Evolutionary conservation across 768 basidiomycete species (phyloP).

Genomic region (Suillus luteus): DNA sequence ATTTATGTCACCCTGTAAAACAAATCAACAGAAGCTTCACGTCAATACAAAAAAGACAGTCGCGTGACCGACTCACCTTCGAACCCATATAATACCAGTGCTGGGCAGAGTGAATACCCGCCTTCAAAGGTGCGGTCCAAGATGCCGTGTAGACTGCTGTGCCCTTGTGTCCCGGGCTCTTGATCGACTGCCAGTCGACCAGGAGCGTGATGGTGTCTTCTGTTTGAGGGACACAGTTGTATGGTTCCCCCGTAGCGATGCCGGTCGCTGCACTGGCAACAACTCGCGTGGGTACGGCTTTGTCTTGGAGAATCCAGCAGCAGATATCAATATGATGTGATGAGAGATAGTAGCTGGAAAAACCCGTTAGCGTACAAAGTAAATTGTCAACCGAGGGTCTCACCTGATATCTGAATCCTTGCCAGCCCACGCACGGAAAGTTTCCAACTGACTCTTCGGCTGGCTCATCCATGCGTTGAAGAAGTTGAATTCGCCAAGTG

Average conservation of each 20-base stretch:
- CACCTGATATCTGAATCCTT: conserved; percentile 92
- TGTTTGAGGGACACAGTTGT: conserved; percentile 81
- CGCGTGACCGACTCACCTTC: conserved; percentile 51
- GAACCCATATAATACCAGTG: conserved; percentile 96
- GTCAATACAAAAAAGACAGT: conserved; percentile 5
- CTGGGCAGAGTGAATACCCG: conserved; percentile 89
- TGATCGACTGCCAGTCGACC: conserved; percentile 89
- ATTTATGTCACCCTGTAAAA: conserved; percentile 77
- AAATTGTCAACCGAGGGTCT: conserved; percentile 5
- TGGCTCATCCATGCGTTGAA: conserved; percentile 98
- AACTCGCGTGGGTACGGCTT: conserved; percentile 78
- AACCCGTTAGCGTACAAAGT: not conserved
- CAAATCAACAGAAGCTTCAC: not conserved
- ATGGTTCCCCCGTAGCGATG: conserved; percentile 87
- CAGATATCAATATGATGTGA: conserved; percentile 93
- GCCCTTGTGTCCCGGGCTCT: conserved; percentile 73
- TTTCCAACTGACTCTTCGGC: conserved; percentile 92
- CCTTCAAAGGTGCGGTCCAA: conserved; percentile 90
- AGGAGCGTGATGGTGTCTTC: conserved; percentile 95
- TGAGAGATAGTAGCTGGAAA: conserved; percentile 84
- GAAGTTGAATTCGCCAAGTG: conserved; percentile 91
- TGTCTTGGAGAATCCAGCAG: conserved; percentile 81
- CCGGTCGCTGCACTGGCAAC: conserved; percentile 90
- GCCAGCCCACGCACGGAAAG: conserved; percentile 94
- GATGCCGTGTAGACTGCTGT: conserved; percentile 92